A percentile compares a stretch with the other conserved stretches of the same genome.
These are phyloP conservation scores for Colletotrichum acutatum DNA, from an alignment of 2,329 filamentous ascomycete genomes.

Conservation along the genomic window DNA sequence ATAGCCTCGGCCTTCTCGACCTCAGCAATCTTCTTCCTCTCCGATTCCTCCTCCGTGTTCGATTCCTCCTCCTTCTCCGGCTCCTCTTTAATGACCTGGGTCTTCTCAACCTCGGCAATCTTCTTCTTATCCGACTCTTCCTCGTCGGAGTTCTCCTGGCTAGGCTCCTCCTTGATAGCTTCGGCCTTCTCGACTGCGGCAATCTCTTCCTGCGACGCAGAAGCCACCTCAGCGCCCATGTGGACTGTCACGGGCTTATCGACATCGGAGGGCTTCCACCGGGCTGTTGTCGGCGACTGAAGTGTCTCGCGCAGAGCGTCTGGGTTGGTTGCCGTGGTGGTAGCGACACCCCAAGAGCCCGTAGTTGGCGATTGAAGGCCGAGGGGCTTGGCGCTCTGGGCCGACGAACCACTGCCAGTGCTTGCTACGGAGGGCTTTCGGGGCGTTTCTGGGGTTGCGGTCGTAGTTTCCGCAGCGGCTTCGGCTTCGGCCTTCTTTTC, in stretches of 20 bases:
- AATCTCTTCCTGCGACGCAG: conserved; percentile 51
- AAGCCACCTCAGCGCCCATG: conserved; percentile 46
- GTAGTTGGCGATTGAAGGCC: conserved; percentile 59
- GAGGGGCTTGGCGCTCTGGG: conserved; percentile 34
- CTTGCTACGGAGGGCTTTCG: conserved; percentile 25
- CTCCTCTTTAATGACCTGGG: conserved; percentile 41
- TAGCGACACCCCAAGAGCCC: conserved; percentile 51
- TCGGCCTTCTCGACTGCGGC: conserved; percentile 52
- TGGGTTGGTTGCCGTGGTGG: conserved; percentile 33
- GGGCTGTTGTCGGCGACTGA: conserved; percentile 55
- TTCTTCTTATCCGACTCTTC: conserved; percentile 38
- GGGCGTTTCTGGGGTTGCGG: conserved; percentile 19
- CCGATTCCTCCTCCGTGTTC: conserved; percentile 28
- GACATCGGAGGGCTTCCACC: conserved; percentile 51
- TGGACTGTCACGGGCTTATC: conserved; percentile 41
- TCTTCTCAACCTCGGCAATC: conserved; percentile 43
- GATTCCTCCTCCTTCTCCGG: conserved; percentile 46
- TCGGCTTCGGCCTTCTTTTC: conserved; percentile 25
- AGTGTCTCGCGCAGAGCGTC: conserved; percentile 45
- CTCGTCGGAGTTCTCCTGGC: conserved; percentile 34
- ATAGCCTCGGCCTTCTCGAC: conserved; percentile 43
- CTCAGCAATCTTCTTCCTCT: conserved; percentile 40
- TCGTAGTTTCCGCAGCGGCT: background rate
- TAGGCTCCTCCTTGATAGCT: conserved; percentile 52
- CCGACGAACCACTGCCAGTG: background rate